phyloP scores from a whole-genome alignment of 257 asterid genomes.

The Solanum bukasovii region DNA sequence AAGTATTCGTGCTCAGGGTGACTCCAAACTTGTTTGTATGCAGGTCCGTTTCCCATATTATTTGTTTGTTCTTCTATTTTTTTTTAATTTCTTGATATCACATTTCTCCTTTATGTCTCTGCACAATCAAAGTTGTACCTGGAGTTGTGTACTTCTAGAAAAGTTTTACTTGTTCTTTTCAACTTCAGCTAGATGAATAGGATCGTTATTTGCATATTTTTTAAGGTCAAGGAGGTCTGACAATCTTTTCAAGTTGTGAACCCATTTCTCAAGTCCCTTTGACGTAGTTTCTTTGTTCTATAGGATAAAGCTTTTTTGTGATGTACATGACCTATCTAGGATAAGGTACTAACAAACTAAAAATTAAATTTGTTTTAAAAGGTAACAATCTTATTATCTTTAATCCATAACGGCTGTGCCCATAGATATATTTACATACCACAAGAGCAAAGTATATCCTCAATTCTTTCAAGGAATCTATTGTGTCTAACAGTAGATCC shows the following conservation, averaged over 20 bases:
- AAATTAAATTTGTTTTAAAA: not conserved
- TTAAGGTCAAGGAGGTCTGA: not conserved
- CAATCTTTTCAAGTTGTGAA: not conserved
- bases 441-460: not conserved
- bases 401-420: not conserved
- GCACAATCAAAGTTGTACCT: not conserved
- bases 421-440: not conserved
- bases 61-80: not conserved
- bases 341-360: not conserved
- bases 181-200: not conserved
- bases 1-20: slow-evolving; percentile 12
- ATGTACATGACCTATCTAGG: not conserved
- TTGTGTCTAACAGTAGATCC: not conserved
- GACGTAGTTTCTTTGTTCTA: not conserved
- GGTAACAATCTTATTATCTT: not conserved
- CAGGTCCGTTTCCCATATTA: not conserved
- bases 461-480: not conserved
- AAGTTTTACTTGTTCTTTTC: not conserved
- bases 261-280: not conserved
- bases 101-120: not conserved
- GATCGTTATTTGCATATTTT: not conserved
- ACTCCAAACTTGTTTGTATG: slow-evolving; percentile 15
- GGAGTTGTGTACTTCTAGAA: not conserved
- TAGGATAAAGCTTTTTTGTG: not conserved
- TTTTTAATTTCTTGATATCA: not conserved